A percentile compares a stretch with the other conserved stretches of the same genome.
Conservation (phyloP, 805 yeast species). For the Nadsonia fulvescens region DNA sequence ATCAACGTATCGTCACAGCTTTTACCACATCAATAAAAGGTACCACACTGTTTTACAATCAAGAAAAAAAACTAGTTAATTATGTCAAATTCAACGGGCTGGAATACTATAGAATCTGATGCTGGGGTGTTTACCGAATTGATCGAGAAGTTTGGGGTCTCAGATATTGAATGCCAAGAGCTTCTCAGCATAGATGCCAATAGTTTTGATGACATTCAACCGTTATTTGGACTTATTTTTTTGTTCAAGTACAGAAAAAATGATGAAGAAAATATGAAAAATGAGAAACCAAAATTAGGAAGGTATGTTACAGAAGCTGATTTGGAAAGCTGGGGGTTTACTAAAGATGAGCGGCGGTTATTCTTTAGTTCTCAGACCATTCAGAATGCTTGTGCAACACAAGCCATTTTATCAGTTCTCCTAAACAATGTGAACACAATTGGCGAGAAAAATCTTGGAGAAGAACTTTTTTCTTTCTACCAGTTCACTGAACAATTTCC, state of each 20-base stretch:
- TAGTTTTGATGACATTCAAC: constrained; percentile 13
- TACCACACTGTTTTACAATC: no score
- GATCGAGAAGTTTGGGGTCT: constrained; percentile 35
- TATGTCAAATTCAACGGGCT: no score
- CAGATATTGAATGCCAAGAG: constrained; percentile 39
- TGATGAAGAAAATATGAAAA: constrained; percentile 17
- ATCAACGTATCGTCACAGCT: no score
- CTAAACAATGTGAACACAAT: constrained; percentile 25
- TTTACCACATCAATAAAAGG: no score
- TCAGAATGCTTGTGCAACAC: constrained; percentile 60
- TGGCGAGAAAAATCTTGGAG: constrained; percentile 34
- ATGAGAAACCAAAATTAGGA: constrained; percentile 10
- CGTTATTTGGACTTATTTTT: constrained; percentile 42
- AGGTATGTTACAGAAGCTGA: constrained; percentile 7
- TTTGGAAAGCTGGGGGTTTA: no score
- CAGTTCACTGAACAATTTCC: constrained; percentile 36
- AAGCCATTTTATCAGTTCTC: constrained; percentile 42
- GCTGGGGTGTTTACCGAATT: constrained; percentile 50
- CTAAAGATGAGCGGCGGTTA: constrained; percentile 16
- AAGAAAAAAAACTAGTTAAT: no score
- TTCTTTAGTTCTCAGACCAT: constrained; percentile 49
- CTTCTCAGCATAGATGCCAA: constrained; percentile 33
- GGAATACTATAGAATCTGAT: constrained; percentile 53
- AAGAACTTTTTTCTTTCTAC: constrained; percentile 28
- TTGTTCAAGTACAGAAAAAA: constrained; percentile 39